Percentiles rank a stretch among this genome's conserved stretches.
These are phyloP conservation scores for Neurospora cerealis DNA, from an alignment of 495 filamentous ascomycete species.

Conservation along the genomic window DNA sequence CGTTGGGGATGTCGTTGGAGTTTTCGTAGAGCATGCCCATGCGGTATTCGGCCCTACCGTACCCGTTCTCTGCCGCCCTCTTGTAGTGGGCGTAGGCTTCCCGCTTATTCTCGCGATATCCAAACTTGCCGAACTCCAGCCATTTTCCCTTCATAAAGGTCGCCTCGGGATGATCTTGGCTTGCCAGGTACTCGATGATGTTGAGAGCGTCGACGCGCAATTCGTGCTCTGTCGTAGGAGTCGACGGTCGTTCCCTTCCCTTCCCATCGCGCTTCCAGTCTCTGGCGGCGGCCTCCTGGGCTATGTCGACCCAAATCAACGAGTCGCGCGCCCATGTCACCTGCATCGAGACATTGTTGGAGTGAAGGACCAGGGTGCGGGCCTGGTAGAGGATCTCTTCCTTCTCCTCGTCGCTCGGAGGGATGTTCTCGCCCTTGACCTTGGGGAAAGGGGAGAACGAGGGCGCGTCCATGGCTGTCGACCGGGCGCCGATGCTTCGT, in stretches of 20 bases:
- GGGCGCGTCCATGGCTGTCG: conserved; percentile 45
- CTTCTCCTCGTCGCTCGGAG: conserved; percentile 88
- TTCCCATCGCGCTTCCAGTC: conserved; percentile 48
- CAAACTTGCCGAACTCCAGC: conserved; percentile 97
- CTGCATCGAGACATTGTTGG: conserved; percentile 94
- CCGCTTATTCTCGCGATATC: conserved; percentile 77
- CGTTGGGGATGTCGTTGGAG: conserved; percentile 82
- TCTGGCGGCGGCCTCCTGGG: conserved; percentile 56
- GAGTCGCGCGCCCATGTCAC: conserved; percentile 92
- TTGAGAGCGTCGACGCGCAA: conserved; percentile 81
- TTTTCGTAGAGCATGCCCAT: conserved; percentile 98
- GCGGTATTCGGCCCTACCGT: conserved; percentile 87
- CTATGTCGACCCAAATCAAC: conserved; percentile 78
- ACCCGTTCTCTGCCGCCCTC: conserved; percentile 79
- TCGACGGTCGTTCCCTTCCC: conserved; percentile 55
- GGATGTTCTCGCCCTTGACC: conserved; percentile 78
- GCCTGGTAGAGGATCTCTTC: conserved; percentile 78
- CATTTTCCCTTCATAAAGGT: conserved; percentile 94
- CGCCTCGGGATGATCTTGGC: conserved; percentile 87
- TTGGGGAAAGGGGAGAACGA: conserved; percentile 90
- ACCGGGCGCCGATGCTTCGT: conserved; percentile 14
- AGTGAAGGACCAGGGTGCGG: conserved; percentile 73
- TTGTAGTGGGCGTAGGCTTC: conserved; percentile 84
- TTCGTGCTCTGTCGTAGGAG: conserved; percentile 80
- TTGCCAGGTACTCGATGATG: conserved; percentile 78